Conservation (phyloP, 2,329 filamentous ascomycete genomes). For the Hirsutella minnesotensis region DNA sequence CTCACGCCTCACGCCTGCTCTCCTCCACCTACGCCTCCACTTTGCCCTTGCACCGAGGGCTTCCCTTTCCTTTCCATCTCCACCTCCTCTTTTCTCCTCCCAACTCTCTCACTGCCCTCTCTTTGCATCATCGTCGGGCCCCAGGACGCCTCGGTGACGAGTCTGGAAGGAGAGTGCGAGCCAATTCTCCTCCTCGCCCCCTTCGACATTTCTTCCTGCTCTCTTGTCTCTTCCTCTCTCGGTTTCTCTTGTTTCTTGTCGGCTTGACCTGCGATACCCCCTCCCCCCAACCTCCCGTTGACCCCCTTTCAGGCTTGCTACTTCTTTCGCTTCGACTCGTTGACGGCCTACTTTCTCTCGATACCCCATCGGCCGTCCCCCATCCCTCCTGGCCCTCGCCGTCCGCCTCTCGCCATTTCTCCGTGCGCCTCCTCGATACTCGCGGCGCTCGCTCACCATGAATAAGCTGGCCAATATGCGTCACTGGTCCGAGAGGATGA, state of each 20-base stretch:
- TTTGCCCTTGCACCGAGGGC: neutral
- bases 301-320: neutral
- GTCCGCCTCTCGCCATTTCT: neutral
- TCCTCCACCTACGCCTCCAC: neutral
- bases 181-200: slow-evolving; percentile 7
- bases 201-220: slow-evolving; percentile 6
- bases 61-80: neutral
- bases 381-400: slow-evolving; percentile 1
- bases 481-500: slow-evolving; percentile 61
- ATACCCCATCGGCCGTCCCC: slow-evolving; percentile 14
- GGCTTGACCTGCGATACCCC: slow-evolving; percentile 7
- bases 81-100: slow-evolving; percentile 8
- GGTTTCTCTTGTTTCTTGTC: slow-evolving; percentile 2
- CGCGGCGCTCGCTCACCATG: slow-evolving; percentile 34
- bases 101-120: slow-evolving; percentile 5
- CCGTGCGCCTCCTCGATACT: neutral
- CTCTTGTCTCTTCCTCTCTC: slow-evolving; percentile 4
- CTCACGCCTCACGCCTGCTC: neutral
- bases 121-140: slow-evolving; percentile 6
- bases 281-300: slow-evolving; percentile 8
- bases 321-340: slow-evolving; percentile 9
- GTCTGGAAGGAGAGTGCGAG: slow-evolving; percentile 6
- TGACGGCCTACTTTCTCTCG: slow-evolving; percentile 6
- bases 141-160: slow-evolving; percentile 3
- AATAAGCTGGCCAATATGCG: slow-evolving; percentile 63